Evolutionary conservation across 192 early-diverging fungal genomes (phyloP).

Genomic region (Podila epicladia): DNA sequence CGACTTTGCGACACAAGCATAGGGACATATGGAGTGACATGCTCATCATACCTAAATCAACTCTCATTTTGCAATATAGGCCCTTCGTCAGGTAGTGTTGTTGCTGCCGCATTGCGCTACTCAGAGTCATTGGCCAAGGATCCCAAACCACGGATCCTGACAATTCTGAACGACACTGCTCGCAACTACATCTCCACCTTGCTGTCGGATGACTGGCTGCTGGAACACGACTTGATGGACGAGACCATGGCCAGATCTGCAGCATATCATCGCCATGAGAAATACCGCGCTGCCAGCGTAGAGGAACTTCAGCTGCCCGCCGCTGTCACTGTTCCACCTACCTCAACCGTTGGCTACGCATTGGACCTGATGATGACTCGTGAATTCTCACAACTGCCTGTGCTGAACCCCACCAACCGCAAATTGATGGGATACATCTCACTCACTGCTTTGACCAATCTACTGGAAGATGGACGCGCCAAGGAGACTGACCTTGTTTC

Average conservation of each 20-base stretch:
- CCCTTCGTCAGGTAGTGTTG: slow-evolving; percentile 72
- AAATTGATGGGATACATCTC: slow-evolving; percentile 84
- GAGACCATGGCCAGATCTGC: slow-evolving; percentile 63
- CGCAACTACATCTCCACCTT: slow-evolving; percentile 76
- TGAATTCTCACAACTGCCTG: slow-evolving; percentile 91
- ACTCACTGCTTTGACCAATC: slow-evolving; percentile 65
- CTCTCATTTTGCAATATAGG: slow-evolving; percentile 25
- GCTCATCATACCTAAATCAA: too few relatives aligned
- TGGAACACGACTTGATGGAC: slow-evolving; percentile 80
- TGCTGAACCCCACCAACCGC: slow-evolving; percentile 66
- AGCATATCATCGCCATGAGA: slow-evolving; percentile 66
- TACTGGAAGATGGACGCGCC: slow-evolving; percentile 62
- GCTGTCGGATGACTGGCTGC: slow-evolving; percentile 81
- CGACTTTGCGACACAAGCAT: neutral
- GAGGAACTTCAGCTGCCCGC: slow-evolving; percentile 88
- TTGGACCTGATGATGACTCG: slow-evolving; percentile 80
- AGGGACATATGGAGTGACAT: too few relatives aligned
- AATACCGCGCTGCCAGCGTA: slow-evolving; percentile 82
- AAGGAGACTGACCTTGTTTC: slow-evolving; percentile 59
- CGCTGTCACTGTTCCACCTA: slow-evolving; percentile 73
- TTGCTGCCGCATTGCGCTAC: slow-evolving; percentile 68
- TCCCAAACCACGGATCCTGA: slow-evolving; percentile 51
- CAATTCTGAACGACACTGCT: slow-evolving; percentile 73
- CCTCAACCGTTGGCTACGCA: slow-evolving; percentile 66
- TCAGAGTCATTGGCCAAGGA: slow-evolving; percentile 31